Base-by-base conservation (phyloP, 1,139 yeast genomes). In the Debaryomyces nepalensis region DNA sequence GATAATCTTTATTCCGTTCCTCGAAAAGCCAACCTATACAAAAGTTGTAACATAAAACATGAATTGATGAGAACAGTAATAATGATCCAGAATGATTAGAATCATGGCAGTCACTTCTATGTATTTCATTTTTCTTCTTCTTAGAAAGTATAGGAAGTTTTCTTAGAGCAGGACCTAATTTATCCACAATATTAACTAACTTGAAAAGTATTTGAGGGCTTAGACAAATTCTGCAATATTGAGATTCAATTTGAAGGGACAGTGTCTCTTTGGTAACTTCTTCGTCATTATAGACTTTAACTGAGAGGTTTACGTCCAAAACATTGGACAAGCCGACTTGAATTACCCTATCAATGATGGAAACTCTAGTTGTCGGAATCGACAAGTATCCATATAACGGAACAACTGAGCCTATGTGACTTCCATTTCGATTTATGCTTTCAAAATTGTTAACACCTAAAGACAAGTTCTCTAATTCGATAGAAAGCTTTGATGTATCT, bases 1-100 rank as follows among this genome's bases (percentile, higher is more conserved):
- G 83, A 39, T 73, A 73, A 20, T 68, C 71, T 16, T 77, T 77
- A 19, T 68, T 67, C 4, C 61, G 46, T 21, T 58, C 58, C 24
- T 63, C 65, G 57, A 85, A 85, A 5, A 88, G 59, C 90, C 95
- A 87, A 0, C 95, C 96, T 26, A 84, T 47, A 53, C 95, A 85
- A 47, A 86, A 74, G 51, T 84, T 81, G 50, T 82, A 78, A 0
- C 90, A 77, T 8, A 82, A 60, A 36, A 87, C 71, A 43, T 81
- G 85, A 31, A 86, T 68, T 0, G 87, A 64, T 12, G 77, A 64
- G 46, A 77, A 47, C 22, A 31, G 32, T 21, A 40, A 33, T 35
- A 18, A 16, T 5, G 18, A n/a, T 9, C 22, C 19, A 6, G 22
- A 27, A 10, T 6, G 10, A 9, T 29, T 23, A 26, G 19, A 22